phyloP scores from a whole-genome alignment of 2,329 filamentous ascomycete species.

The Sclerotinia trifoliorum region DNA sequence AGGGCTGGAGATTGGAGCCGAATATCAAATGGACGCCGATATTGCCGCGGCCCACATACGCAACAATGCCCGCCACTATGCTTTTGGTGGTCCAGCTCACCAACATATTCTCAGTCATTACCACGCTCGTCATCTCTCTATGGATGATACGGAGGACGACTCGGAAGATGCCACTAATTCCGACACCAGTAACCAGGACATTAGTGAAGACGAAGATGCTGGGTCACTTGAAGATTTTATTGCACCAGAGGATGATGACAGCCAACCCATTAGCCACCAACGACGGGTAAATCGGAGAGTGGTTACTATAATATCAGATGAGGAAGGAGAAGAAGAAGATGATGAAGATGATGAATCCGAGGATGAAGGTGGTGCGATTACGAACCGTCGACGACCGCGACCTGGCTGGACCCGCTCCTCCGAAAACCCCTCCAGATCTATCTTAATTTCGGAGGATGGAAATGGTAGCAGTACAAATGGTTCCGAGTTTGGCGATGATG shows the following conservation, averaged over 20 bases:
- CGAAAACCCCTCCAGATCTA: slow-evolving; percentile 28
- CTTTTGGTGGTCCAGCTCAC: slow-evolving; percentile 7
- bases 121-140: slow-evolving; percentile 16
- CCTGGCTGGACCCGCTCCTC: slow-evolving; percentile 20
- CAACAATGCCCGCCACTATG: slow-evolving; percentile 2
- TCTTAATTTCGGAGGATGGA: slow-evolving; percentile 28
- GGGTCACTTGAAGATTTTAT: slow-evolving; percentile 38
- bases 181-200: slow-evolving; percentile 21
- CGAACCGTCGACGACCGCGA: slow-evolving; percentile 32
- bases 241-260: slow-evolving; percentile 33
- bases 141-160: slow-evolving; percentile 18
- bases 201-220: slow-evolving; percentile 33
- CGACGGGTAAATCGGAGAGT: slow-evolving; percentile 6
- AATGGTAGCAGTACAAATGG: slow-evolving; percentile 28
- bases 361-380: slow-evolving; percentile 38
- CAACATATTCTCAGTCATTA: slow-evolving; percentile 14
- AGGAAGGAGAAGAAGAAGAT: background rate
- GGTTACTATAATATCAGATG: slow-evolving; percentile 36
- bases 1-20: slow-evolving; percentile 24
- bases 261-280: slow-evolving; percentile 18
- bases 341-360: slow-evolving; percentile 27
- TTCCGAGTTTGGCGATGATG: slow-evolving; percentile 37
- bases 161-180: slow-evolving; percentile 18
- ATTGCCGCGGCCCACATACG: background rate
- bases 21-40: slow-evolving; percentile 2